These are phyloP conservation scores for Didymella segeticola DNA, from an alignment of 2,329 filamentous ascomycete species.

Conservation along the genomic window DNA sequence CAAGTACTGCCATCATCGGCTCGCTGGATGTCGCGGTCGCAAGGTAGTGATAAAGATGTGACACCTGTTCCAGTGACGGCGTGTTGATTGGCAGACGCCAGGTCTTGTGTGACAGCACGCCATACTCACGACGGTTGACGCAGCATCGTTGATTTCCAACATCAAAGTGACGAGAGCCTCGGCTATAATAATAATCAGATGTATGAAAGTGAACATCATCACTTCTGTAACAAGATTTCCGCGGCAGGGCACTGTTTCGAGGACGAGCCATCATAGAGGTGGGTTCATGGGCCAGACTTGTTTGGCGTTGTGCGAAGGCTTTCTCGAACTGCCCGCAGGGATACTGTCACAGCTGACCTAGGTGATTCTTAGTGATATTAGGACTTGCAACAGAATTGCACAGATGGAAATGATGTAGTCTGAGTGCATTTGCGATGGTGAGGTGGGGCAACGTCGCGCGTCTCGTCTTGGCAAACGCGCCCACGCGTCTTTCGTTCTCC, in stretches of 20 bases:
- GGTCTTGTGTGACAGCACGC: constrained; percentile 12
- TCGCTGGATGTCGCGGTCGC: constrained; percentile 9
- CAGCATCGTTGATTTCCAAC: background rate
- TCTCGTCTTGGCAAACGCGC: background rate
- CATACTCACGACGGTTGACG: constrained; percentile 10
- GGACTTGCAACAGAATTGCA: no score
- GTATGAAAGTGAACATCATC: no score
- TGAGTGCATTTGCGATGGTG: background rate
- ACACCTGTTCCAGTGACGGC: constrained; percentile 2
- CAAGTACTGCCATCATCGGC: constrained; percentile 26
- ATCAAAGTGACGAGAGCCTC: background rate
- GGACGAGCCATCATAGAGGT: no score
- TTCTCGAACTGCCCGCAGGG: no score
- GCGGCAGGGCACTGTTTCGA: no score
- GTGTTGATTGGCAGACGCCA: constrained; percentile 10
- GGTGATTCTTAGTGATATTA: no score
- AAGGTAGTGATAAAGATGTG: constrained; percentile 3
- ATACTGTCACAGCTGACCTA: no score
- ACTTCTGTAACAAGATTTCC: no score
- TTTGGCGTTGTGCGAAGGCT: no score
- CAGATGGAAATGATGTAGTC: background rate
- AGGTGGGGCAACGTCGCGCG: background rate
- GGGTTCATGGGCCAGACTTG: no score
- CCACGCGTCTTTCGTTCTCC: background rate
- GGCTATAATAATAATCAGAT: no score